phyloP scores from a whole-genome alignment of 805 yeast genomes.

The Candida namnaoensis region DNA sequence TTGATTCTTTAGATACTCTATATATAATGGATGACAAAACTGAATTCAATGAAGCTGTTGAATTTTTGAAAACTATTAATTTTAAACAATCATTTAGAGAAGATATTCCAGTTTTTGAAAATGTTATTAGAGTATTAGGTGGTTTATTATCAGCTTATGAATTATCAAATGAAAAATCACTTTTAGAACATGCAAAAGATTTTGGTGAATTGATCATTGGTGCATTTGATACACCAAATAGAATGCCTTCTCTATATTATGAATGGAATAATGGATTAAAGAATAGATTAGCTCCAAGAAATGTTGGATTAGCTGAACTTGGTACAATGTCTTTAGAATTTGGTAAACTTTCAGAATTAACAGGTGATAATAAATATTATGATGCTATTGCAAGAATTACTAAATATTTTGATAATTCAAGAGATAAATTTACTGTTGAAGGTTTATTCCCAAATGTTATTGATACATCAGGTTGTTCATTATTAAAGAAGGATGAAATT shows the following conservation, averaged over 20 bases:
- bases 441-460: slow-evolving; percentile 34
- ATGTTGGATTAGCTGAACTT: slow-evolving; percentile 33
- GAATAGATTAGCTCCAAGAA: slow-evolving; percentile 28
- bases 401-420: slow-evolving; percentile 24
- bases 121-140: slow-evolving; percentile 42
- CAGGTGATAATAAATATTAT: slow-evolving; percentile 38
- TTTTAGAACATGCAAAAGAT: slow-evolving; percentile 31
- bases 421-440: slow-evolving; percentile 25
- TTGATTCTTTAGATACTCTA: slow-evolving; percentile 46
- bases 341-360: slow-evolving; percentile 40
- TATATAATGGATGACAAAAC: slow-evolving; percentile 32
- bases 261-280: slow-evolving; percentile 28
- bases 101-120: slow-evolving; percentile 41
- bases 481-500: slow-evolving; percentile 19
- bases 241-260: slow-evolving; percentile 39
- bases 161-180: slow-evolving; percentile 25
- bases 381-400: slow-evolving; percentile 40
- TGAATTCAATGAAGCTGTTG: slow-evolving; percentile 29
- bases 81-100: slow-evolving; percentile 29
- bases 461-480: slow-evolving; percentile 44
- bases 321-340: slow-evolving; percentile 45
- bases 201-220: slow-evolving; percentile 41
- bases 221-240: slow-evolving; percentile 52
- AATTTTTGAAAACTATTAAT: slow-evolving; percentile 26
- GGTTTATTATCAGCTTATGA: slow-evolving; percentile 47